Evolutionary conservation across 805 yeast species (phyloP).

Genomic region (Yarrowia sp.): DNA sequence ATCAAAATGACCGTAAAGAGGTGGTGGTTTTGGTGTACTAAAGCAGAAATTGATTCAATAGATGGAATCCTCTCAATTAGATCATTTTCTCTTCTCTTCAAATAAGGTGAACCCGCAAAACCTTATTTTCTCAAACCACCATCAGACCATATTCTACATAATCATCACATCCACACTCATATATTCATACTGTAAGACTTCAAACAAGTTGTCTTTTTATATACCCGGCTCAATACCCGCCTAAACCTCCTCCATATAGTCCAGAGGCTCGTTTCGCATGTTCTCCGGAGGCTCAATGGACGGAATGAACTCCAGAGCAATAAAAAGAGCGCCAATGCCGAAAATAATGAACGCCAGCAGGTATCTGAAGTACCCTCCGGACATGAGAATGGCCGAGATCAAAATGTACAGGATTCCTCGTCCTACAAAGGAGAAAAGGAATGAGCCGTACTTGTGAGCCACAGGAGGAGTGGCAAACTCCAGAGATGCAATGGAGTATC

Average conservation of each 20-base stretch:
- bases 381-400: conserved; percentile 50
- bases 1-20: too few relatives aligned
- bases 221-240: too few relatives aligned
- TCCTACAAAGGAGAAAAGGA: conserved; percentile 64
- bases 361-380: conserved; percentile 55
- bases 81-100: neutral
- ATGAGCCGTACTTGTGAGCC: conserved; percentile 50
- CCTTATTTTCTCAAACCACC: too few relatives aligned
- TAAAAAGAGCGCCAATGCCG: conserved; percentile 57
- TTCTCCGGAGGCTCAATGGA: conserved; percentile 77
- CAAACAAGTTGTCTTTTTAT: too few relatives aligned
- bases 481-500: conserved; percentile 35
- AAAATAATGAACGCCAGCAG: conserved; percentile 60
- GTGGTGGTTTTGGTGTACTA: too few relatives aligned
- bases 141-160: too few relatives aligned
- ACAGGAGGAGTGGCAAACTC: conserved; percentile 54
- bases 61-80: too few relatives aligned
- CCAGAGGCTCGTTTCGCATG: conserved; percentile 48
- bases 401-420: conserved; percentile 62
- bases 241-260: conserved; percentile 20
- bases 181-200: too few relatives aligned
- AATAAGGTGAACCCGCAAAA: too few relatives aligned
- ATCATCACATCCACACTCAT: neutral
- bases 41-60: too few relatives aligned
- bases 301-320: conserved; percentile 67